Base-by-base conservation (phyloP, 176 grass and related monocot genomes). In the Stipa capillata region DNA sequence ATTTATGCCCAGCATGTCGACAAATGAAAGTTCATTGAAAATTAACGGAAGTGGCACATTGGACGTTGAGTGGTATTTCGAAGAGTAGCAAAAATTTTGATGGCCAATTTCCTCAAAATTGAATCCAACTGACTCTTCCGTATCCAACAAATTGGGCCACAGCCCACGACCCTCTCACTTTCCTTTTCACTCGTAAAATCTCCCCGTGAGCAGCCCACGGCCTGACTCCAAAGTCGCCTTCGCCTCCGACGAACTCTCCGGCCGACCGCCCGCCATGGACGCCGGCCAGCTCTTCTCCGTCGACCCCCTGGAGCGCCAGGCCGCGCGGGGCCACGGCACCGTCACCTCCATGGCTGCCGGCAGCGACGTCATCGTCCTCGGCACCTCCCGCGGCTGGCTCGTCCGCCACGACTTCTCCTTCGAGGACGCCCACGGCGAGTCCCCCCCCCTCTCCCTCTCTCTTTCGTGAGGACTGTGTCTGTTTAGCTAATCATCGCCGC, bases 291-390 rank as follows among this genome's bases (percentile, higher is more conserved):
- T 98, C 17, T 98, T 98, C 88, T 82, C 81, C 39, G 92, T 98
- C 3, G 92, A 94, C 63, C 95, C 90, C 5, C 88, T 98, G 4
- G 92, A 98, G 85, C 83, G 95, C 16, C 77, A 94, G 68, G 95
- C 92, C 18, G 61, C 95, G 60, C 84, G 82, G 87, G 95, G 92
- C 57, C 95, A 94, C 21, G 95, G 95, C 25, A 69, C 77, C 11
- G 85, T 98, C 63, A 98, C 95, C 1, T 91, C 92, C 39, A 92
- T 98, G 95, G 92, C 95, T 0, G 87, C 92, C 62, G 95, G 95
- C 20, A 98, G 93, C 68, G 95, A 98, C 40, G 95, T 98, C 76
- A 92, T 94, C 77, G 82, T 98, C 34, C 85, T 98, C 31, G 95
- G 95, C 68, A 98, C 95, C 68, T 92, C 89, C 83, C 87, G 89